These are phyloP conservation scores for Quercus lobata DNA, from an alignment of 331 rosid genomes.

Conservation along the genomic window DNA sequence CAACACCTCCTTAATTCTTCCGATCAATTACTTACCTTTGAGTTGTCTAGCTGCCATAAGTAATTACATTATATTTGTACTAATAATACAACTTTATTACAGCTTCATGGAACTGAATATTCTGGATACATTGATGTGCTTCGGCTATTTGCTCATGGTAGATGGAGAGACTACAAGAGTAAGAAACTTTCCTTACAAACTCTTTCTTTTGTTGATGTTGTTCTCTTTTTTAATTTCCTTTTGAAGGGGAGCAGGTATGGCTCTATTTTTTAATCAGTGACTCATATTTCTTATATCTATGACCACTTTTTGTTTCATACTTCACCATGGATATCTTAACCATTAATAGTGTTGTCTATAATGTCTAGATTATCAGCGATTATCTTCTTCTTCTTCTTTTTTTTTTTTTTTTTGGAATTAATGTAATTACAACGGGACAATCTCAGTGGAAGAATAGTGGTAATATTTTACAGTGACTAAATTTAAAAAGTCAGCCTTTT, in stretches of 20 bases:
- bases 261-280: neutral
- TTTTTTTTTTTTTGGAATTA: too few species aligned
- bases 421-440: too few species aligned
- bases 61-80: neutral
- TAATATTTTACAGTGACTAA: too few species aligned
- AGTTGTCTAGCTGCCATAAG: neutral
- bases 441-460: too few species aligned
- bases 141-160: slow-evolving; percentile 24
- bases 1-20: neutral
- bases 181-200: neutral
- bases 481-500: too few species aligned
- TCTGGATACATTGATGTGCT: slow-evolving; percentile 23
- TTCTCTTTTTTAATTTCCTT: neutral
- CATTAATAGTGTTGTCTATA: too few species aligned
- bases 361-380: too few species aligned
- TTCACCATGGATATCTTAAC: too few species aligned
- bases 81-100: neutral
- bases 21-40: neutral
- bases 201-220: neutral
- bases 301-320: too few species aligned
- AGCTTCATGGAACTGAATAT: slow-evolving; percentile 24
- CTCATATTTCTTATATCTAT: too few species aligned
- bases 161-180: slow-evolving; percentile 24
- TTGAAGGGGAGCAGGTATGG: neutral
- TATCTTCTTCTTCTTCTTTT: too few species aligned